Conservation (phyloP, 225 moss, liverwort and hornwort genomes). For the Bryoerythrophyllum caledonicum region DNA sequence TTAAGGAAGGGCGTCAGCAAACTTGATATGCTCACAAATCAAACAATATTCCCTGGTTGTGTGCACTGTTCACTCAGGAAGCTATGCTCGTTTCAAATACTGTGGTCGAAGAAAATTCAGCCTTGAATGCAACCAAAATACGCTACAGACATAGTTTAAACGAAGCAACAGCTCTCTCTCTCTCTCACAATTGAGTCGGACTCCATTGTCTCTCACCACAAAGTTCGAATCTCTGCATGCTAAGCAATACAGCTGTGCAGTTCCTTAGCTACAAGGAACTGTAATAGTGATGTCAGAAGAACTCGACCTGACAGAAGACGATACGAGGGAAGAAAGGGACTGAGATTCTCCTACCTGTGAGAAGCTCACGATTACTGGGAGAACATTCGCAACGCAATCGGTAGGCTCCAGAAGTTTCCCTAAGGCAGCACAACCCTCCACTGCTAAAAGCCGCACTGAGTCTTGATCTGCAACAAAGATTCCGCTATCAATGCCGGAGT, state of each 20-base stretch:
- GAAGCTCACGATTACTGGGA: constrained; percentile 95
- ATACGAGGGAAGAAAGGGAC: neutral
- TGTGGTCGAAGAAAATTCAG: neutral
- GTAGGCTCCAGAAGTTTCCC: constrained; percentile 89
- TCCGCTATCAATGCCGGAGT: constrained; percentile 7
- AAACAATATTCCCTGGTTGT: neutral
- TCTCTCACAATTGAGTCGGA: neutral
- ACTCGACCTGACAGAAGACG: neutral
- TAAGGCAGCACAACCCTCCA: constrained; percentile 94
- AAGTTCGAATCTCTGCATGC: neutral
- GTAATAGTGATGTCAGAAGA: no score
- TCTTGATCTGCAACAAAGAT: constrained; percentile 79
- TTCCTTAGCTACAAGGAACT: neutral
- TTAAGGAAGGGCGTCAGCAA: neutral
- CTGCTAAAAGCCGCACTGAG: constrained; percentile 94
- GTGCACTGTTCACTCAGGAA: neutral
- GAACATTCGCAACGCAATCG: constrained; percentile 84
- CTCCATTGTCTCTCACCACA: constrained; percentile 2
- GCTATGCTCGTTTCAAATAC: neutral
- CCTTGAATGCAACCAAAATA: neutral
- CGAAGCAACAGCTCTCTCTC: neutral
- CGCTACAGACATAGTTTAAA: neutral
- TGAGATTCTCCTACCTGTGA: constrained; percentile 59
- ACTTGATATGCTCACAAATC: neutral
- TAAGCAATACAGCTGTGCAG: neutral